Conservation (phyloP, 495 filamentous ascomycete species). For the Aspergillus asperescens region DNA sequence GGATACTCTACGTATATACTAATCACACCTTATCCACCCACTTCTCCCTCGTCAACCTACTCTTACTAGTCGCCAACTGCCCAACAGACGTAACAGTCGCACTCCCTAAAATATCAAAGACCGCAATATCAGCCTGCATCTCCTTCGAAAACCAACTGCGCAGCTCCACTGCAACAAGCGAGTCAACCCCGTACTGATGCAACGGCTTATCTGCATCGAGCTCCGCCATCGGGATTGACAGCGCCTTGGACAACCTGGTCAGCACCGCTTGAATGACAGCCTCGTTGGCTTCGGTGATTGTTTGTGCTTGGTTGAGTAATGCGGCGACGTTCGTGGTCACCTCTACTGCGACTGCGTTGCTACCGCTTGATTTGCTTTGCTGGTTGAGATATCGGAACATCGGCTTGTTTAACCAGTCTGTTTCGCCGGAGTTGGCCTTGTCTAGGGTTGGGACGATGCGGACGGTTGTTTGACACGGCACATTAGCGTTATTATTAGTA, state of each 20-base stretch:
- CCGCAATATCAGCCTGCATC: neutral
- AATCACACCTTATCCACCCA: too few species aligned
- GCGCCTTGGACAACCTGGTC: neutral
- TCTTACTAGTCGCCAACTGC: neutral
- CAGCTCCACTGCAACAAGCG: constrained; percentile 5
- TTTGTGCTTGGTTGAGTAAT: neutral
- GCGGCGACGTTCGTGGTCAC: neutral
- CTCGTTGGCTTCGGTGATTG: neutral
- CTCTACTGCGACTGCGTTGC: neutral
- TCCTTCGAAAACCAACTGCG: neutral
- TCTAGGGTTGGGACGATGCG: neutral
- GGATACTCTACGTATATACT: too few species aligned
- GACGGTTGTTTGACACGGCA: neutral
- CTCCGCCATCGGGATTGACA: neutral
- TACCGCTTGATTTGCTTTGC: neutral
- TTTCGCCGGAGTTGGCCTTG: neutral
- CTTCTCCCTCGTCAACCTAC: neutral
- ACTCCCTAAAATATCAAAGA: neutral
- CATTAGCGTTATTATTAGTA: too few species aligned
- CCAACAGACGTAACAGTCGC: neutral
- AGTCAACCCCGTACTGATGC: constrained; percentile 1
- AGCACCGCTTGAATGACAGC: neutral
- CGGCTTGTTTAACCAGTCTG: neutral
- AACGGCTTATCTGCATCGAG: neutral
- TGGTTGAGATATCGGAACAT: neutral